Conservation (phyloP, 2,329 filamentous ascomycete species). For the Daldinia sp. region DNA sequence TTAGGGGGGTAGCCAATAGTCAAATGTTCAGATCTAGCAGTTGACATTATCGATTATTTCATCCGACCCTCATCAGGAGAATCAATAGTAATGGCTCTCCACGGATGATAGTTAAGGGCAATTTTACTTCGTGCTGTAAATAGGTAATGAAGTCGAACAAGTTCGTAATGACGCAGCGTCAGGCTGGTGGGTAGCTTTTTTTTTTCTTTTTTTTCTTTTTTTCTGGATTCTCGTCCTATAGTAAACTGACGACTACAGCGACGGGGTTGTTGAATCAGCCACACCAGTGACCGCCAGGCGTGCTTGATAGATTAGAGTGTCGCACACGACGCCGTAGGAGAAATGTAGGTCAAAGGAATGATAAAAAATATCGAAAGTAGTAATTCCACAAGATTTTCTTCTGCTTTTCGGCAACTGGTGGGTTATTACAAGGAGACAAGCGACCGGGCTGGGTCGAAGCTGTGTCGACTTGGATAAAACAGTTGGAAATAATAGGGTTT, state of each 20-base stretch:
- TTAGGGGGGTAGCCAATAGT: constrained; percentile 82
- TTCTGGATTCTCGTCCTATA: constrained; percentile 31
- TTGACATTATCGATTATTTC: constrained; percentile 92
- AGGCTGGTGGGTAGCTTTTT: constrained; percentile 32
- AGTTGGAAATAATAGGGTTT: constrained; percentile 22
- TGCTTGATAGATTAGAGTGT: constrained; percentile 40
- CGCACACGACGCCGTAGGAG: constrained; percentile 39
- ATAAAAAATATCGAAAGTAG: constrained; percentile 40
- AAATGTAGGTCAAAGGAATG: constrained; percentile 36
- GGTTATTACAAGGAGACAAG: constrained; percentile 45
- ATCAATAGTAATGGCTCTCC: constrained; percentile 41
- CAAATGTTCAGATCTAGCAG: constrained; percentile 84
- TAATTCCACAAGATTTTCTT: constrained; percentile 39
- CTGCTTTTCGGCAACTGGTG: constrained; percentile 19
- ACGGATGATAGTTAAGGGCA: constrained; percentile 43
- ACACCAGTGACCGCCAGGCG: constrained; percentile 26
- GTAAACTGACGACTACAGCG: constrained; percentile 34
- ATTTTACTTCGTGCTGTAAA: constrained; percentile 34
- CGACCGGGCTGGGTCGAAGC: constrained; percentile 37
- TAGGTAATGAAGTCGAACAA: constrained; percentile 35
- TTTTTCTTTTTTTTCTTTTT: constrained; percentile 32
- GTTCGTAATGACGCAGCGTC: constrained; percentile 40
- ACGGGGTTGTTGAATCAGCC: constrained; percentile 29
- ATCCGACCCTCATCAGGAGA: constrained; percentile 58
- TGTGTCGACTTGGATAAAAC: constrained; percentile 25